Conservation (phyloP, 2,329 filamentous ascomycete genomes). For the Hymenoscyphus infarciens region DNA sequence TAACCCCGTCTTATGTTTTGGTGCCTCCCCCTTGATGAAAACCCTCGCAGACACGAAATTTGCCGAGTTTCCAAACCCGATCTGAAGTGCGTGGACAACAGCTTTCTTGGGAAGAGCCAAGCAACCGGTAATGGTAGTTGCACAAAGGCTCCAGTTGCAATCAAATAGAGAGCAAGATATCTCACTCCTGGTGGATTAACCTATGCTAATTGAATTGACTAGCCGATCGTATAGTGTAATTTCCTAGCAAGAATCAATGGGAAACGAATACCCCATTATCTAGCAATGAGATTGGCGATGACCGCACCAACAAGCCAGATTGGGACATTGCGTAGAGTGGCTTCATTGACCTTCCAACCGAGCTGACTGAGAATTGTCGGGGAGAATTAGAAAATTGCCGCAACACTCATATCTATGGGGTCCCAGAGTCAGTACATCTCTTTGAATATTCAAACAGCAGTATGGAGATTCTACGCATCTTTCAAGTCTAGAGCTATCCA, state of each 20-base stretch:
- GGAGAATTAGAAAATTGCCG: not conserved
- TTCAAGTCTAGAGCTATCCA: too few species aligned
- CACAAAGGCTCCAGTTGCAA: not conserved
- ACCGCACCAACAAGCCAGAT: not conserved
- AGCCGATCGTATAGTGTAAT: not conserved
- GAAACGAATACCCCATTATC: not conserved
- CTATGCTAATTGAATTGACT: not conserved
- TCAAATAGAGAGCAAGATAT: constrained; percentile 4
- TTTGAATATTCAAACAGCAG: too few species aligned
- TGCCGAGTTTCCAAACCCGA: constrained; percentile 8
- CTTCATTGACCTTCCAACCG: not conserved
- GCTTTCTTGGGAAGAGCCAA: not conserved
- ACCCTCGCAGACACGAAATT: constrained; percentile 6
- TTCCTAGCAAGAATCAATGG: not conserved
- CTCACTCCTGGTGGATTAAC: not conserved
- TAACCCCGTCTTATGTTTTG: constrained; percentile 8
- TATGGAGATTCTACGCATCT: too few species aligned
- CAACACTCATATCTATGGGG: too few species aligned
- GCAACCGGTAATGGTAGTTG: not conserved
- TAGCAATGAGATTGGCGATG: not conserved
- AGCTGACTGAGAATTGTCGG: not conserved
- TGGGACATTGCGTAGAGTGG: not conserved
- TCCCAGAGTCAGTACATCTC: too few species aligned
- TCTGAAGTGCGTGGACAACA: not conserved
- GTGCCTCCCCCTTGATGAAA: constrained; percentile 7